These are phyloP conservation scores for Ustilago trichophora DNA, from an alignment of 1,284 basidiomycete genomes.

Conservation along the genomic window DNA sequence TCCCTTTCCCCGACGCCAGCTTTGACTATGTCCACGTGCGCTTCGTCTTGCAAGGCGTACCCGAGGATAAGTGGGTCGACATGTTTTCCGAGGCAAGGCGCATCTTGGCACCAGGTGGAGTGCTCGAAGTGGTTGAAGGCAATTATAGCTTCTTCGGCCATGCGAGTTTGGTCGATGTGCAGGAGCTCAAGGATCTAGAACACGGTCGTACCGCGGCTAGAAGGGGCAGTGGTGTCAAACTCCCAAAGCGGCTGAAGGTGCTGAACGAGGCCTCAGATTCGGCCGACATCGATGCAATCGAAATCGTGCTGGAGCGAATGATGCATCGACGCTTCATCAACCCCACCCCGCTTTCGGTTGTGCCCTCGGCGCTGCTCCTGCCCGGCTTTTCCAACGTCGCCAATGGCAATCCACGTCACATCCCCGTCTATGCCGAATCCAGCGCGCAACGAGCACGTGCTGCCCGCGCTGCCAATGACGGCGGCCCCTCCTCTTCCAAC, in stretches of 20 bases:
- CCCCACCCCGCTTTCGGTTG: slow-evolving; percentile 31
- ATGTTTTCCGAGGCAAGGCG: slow-evolving; percentile 39
- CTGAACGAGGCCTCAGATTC: slow-evolving; percentile 22
- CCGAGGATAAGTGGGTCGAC: slow-evolving; percentile 51
- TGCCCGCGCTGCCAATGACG: neutral
- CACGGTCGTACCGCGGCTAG: slow-evolving; percentile 9
- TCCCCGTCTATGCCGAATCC: slow-evolving; percentile 49
- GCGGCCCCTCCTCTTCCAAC: slow-evolving; percentile 8
- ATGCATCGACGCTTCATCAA: slow-evolving; percentile 52
- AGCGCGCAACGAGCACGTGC: slow-evolving; percentile 34
- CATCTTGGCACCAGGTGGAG: slow-evolving; percentile 49
- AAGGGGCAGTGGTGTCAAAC: slow-evolving; percentile 12
- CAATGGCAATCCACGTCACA: slow-evolving; percentile 43
- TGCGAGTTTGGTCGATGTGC: slow-evolving; percentile 29
- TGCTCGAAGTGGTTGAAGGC: slow-evolving; percentile 47
- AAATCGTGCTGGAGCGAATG: slow-evolving; percentile 41
- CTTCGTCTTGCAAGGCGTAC: slow-evolving; percentile 36
- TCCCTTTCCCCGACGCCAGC: slow-evolving; percentile 54
- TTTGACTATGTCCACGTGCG: slow-evolving; percentile 59
- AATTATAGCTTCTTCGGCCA: slow-evolving; percentile 50
- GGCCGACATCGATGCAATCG: slow-evolving; percentile 38
- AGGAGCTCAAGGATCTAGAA: slow-evolving; percentile 42
- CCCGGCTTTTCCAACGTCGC: slow-evolving; percentile 39
- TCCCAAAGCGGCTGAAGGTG: slow-evolving; percentile 35
- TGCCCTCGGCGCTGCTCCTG: slow-evolving; percentile 37